A percentile compares a stretch with the other conserved stretches of the same genome.
Evolutionary conservation across 148 eudicot species (phyloP).

Genomic region (Vaccinium myrtillus): DNA sequence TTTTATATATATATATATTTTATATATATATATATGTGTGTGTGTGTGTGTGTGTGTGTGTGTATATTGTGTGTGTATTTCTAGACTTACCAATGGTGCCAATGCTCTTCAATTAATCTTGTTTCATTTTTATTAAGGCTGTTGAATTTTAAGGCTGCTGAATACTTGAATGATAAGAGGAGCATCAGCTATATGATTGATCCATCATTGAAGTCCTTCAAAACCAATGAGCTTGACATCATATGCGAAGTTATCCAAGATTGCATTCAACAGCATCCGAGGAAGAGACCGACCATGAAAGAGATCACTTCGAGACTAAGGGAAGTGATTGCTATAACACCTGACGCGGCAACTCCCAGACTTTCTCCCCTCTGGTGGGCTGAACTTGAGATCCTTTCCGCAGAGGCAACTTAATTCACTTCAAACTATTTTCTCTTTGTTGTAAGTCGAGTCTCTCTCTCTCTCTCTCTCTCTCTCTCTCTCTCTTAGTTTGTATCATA

Average conservation of each 20-base stretch:
- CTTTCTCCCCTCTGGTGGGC: slow-evolving; percentile 97
- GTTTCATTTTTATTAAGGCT: no score
- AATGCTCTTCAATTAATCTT: background rate
- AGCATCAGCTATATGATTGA: slow-evolving; percentile 47
- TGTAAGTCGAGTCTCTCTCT: slow-evolving; percentile 8
- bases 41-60: no score
- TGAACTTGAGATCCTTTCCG: slow-evolving; percentile 76
- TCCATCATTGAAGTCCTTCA: slow-evolving; percentile 61
- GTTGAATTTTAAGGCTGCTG: slow-evolving; percentile 50
- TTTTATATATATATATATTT: no score
- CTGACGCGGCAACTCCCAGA: slow-evolving; percentile 73
- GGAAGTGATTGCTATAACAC: slow-evolving; percentile 50
- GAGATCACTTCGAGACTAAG: slow-evolving; percentile 41
- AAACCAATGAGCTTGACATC: slow-evolving; percentile 60
- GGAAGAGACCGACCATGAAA: slow-evolving; percentile 57
- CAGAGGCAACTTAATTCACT: slow-evolving; percentile 49
- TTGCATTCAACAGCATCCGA: slow-evolving; percentile 51
- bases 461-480: background rate
- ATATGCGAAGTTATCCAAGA: slow-evolving; percentile 63
- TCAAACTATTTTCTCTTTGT: background rate
- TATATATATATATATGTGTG: no score
- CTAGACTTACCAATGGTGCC: background rate
- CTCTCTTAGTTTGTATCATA: background rate
- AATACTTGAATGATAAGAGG: slow-evolving; percentile 43
- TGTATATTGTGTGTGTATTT: no score